A percentile compares a stretch with the other conserved stretches of the same genome.
These are phyloP conservation scores for Neofusicoccum laricinum DNA, from an alignment of 2,329 filamentous ascomycete genomes.

Conservation along the genomic window DNA sequence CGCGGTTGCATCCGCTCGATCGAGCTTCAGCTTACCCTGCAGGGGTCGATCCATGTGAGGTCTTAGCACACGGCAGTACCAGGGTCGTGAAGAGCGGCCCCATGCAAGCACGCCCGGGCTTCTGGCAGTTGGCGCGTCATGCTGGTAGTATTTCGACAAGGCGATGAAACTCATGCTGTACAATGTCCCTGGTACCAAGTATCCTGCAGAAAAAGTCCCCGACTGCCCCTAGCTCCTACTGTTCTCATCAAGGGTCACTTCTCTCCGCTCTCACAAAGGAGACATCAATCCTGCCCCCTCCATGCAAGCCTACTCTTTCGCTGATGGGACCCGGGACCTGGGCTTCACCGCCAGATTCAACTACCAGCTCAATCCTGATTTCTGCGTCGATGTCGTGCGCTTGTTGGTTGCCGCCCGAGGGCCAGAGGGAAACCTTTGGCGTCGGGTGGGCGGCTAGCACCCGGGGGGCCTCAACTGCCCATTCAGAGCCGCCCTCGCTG, in stretches of 20 bases:
- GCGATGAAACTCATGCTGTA: background rate
- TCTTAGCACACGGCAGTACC: background rate
- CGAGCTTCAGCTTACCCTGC: background rate
- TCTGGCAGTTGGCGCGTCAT: background rate
- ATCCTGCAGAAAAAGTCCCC: background rate
- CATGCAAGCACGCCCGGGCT: background rate
- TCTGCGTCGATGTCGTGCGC: background rate
- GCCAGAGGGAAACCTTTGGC: background rate
- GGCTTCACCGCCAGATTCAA: background rate
- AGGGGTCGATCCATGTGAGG: background rate
- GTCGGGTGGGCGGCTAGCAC: background rate
- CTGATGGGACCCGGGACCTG: background rate
- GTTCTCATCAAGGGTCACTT: background rate
- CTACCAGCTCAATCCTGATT: slow-evolving; percentile 1
- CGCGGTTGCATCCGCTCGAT: background rate
- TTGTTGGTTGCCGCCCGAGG: background rate
- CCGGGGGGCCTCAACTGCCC: background rate
- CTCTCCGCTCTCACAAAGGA: background rate
- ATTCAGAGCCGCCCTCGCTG: background rate
- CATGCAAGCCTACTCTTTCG: background rate
- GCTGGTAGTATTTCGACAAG: background rate
- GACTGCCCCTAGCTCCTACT: background rate
- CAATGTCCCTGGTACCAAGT: background rate
- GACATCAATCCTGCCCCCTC: background rate
- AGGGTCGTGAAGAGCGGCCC: background rate